Evolutionary conservation across 129 eudicot species (phyloP), one percentile per base, ranked within the genome.

Genomic region (Lactuca saligna): DNA sequence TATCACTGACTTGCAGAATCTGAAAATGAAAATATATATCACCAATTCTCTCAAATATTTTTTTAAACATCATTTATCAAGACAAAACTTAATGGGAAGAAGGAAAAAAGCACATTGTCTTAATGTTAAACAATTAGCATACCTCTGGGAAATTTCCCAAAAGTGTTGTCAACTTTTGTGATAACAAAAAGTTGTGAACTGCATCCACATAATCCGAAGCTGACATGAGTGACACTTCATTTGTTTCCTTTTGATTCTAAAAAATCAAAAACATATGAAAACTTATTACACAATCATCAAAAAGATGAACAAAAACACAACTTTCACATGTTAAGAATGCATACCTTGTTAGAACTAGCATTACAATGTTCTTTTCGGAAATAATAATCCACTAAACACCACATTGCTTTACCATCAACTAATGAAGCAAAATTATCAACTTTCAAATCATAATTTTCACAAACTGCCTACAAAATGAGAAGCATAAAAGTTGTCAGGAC

Each of bases 71-170:
- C 38, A 35, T 35, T 35, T 35, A 35, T 35, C 38, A 35, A 35
- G 38, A 35, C 29, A 25, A 25, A 1, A 25, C 29, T 25, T 25
- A 25, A 25, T 25, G 29, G 29, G 29, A 25, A 25, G 29, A 25
- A 25, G 29, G 2, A 7, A 39, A 7, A 39, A 39, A 39, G 44
- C 4, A 39, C 44, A 39, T 5, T 39, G 44, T 7, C 20, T 16
- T 8, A 8, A 3, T n/a, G 29, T 57, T 14, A n/a, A 57, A 32
- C 61, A 68, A 41, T 46, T n/a, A 76, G 61, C 63, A 62, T 78
- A 93, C 98, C 99, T 93, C 97, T 16, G 99, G 99, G 51, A 93
- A 87, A 57, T 89, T 89, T 15, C 97, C 99, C 71, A 93, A 78
- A 54, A 93, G 72, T 49, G 95, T 81, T 57, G 95, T 85, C 81